Conservation (phyloP, 768 basidiomycete genomes). For the Termitomyces sp. region DNA sequence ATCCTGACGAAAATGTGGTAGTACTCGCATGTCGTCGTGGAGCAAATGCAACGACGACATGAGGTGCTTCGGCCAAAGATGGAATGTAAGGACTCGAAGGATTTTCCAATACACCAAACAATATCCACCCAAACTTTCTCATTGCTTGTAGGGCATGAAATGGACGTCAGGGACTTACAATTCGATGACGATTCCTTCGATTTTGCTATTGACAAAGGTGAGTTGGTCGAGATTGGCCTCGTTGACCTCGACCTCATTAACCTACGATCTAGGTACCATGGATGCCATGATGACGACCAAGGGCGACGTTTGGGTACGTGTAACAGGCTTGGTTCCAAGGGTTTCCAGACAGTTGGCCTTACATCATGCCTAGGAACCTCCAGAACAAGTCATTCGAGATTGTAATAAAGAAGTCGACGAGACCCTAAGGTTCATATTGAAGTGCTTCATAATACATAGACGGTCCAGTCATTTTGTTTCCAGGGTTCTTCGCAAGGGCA, state of each 20-base stretch:
- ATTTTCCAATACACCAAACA: background rate
- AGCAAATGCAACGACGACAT: constrained; percentile 68
- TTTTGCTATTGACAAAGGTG: constrained; percentile 81
- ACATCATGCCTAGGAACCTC: constrained; percentile 60
- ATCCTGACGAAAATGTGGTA: constrained; percentile 23
- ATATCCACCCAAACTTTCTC: background rate
- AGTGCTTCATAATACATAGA: background rate
- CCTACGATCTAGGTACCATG: constrained; percentile 57
- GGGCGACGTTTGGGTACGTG: constrained; percentile 76
- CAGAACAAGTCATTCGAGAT: constrained; percentile 64
- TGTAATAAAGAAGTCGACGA: constrained; percentile 79
- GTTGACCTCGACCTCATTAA: background rate
- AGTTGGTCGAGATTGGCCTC: background rate
- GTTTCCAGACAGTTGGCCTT: background rate
- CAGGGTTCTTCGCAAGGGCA: constrained; percentile 63
- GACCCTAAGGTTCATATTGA: constrained; percentile 53
- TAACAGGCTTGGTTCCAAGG: background rate
- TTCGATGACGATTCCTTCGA: constrained; percentile 68
- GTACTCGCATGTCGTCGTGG: constrained; percentile 76
- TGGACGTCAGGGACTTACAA: constrained; percentile 72
- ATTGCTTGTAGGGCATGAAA: constrained; percentile 64
- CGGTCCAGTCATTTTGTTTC: background rate
- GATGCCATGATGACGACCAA: constrained; percentile 87
- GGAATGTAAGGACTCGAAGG: constrained; percentile 50
- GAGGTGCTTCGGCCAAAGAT: constrained; percentile 54